Percentiles rank a stretch among this genome's conserved stretches.
Conservation (phyloP, 352 stramenopile genomes). For the Pythium aphanidermatum region DNA sequence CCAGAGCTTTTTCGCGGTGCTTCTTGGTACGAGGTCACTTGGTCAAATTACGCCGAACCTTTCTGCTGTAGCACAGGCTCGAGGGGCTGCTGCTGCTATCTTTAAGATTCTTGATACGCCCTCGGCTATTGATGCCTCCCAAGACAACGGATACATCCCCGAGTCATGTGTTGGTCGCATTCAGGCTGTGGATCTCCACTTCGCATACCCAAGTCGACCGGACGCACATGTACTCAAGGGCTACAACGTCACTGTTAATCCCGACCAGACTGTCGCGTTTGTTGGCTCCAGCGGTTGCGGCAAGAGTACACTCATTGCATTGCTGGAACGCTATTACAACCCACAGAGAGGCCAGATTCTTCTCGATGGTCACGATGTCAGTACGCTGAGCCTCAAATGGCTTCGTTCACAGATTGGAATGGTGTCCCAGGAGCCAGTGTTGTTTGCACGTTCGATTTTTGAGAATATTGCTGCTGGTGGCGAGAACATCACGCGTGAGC, state of each 20-base stretch:
- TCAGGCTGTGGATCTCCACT: conserved; percentile 41
- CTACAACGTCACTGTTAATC: conserved; percentile 30
- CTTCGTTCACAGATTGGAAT: conserved; percentile 43
- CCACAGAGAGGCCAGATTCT: conserved; percentile 48
- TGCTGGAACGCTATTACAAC: conserved; percentile 86
- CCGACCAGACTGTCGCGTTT: conserved; percentile 17
- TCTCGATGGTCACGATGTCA: conserved; percentile 65
- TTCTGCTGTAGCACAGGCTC: conserved; percentile 22
- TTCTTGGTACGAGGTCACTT: conserved; percentile 28
- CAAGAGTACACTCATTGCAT: conserved; percentile 31
- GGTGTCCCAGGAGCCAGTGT: conserved; percentile 66
- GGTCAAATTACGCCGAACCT: conserved; percentile 30
- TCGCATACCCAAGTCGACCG: conserved; percentile 55
- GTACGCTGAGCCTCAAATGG: conserved; percentile 55
- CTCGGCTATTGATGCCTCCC: conserved; percentile 31
- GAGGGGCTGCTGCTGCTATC: conserved; percentile 21
- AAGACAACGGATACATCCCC: conserved; percentile 12
- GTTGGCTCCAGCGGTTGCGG: conserved; percentile 20
- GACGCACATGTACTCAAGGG: conserved; percentile 16
- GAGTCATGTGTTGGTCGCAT: conserved; percentile 27
- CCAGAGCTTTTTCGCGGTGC: conserved; percentile 26
- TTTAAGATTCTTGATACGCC: conserved; percentile 28
- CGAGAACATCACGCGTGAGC: conserved; percentile 28
- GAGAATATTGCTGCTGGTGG: conserved; percentile 82
- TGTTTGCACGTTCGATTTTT: conserved; percentile 76